These are phyloP conservation scores for Suillus alpinus DNA, from an alignment of 768 basidiomycete genomes.

Conservation along the genomic window DNA sequence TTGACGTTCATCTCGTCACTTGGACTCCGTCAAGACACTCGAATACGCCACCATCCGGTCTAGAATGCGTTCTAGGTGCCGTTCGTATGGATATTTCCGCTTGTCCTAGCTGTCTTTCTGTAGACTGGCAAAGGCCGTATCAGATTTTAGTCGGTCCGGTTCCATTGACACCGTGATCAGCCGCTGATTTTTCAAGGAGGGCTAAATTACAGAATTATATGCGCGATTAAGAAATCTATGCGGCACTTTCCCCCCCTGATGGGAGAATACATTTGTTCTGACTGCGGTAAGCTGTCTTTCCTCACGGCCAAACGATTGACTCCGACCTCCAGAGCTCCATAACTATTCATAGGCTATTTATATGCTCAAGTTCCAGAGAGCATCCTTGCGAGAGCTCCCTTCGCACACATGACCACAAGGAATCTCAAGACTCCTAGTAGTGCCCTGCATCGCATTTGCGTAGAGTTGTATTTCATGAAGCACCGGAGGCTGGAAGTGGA, in stretches of 20 bases:
- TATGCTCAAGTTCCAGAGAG: not conserved
- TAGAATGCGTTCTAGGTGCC: not conserved
- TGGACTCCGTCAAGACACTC: not conserved
- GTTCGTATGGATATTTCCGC: not conserved
- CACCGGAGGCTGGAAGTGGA: not conserved
- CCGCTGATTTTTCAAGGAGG: slow-evolving; percentile 1
- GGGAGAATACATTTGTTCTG: not conserved
- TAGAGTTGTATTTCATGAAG: not conserved
- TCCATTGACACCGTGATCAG: slow-evolving; percentile 4
- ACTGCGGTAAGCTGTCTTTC: slow-evolving; percentile 5
- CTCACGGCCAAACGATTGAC: not conserved
- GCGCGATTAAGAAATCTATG: not conserved
- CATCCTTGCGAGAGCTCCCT: not conserved
- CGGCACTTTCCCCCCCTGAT: not conserved
- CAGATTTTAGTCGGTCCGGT: slow-evolving; percentile 1
- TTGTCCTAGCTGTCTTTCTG: not conserved
- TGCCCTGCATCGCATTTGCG: not conserved
- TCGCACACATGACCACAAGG: not conserved
- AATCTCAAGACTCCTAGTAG: not conserved
- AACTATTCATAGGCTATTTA: slow-evolving; percentile 2
- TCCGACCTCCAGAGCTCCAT: not conserved
- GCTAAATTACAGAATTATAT: slow-evolving; percentile 3
- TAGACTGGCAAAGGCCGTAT: not conserved
- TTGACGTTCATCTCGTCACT: not conserved
- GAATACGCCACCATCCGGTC: not conserved